Evolutionary conservation across 23 red algal genomes (phyloP).

Genomic region (Chondrus crispus): DNA sequence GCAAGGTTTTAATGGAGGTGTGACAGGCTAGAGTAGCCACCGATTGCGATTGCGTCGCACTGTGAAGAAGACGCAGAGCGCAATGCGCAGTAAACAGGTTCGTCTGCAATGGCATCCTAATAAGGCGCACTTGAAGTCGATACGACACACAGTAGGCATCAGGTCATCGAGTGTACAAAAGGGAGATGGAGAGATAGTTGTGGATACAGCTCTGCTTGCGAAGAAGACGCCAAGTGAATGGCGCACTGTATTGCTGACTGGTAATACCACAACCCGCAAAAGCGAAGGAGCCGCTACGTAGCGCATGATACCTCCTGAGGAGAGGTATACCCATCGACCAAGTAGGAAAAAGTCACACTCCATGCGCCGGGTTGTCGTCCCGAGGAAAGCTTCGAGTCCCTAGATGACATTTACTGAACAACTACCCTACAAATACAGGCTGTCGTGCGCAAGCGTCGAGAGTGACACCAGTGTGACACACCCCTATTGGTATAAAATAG

Average conservation of each 20-base stretch:
- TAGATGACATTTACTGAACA: neutral
- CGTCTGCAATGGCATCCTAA: neutral
- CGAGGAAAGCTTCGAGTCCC: neutral
- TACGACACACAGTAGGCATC: neutral
- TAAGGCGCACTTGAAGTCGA: neutral
- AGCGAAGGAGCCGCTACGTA: neutral
- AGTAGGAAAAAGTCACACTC: neutral
- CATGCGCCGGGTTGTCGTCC: neutral
- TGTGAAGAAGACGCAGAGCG: neutral
- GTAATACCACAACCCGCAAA: neutral
- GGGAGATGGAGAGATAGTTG: neutral
- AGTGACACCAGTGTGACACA: too few species aligned
- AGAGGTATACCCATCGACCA: neutral
- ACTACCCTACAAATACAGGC: neutral
- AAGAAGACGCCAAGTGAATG: neutral
- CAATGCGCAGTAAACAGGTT: neutral
- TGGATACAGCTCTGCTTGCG: neutral
- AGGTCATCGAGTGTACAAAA: neutral
- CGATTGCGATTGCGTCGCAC: neutral
- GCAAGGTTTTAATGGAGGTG: neutral
- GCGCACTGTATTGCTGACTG: neutral
- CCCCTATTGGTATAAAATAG: too few species aligned
- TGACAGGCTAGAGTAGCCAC: neutral
- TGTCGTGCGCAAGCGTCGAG: neutral
- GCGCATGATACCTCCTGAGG: neutral